Evolutionary conservation across 140 eudicot species (phyloP).

Genomic region (Eryngium alpinum): DNA sequence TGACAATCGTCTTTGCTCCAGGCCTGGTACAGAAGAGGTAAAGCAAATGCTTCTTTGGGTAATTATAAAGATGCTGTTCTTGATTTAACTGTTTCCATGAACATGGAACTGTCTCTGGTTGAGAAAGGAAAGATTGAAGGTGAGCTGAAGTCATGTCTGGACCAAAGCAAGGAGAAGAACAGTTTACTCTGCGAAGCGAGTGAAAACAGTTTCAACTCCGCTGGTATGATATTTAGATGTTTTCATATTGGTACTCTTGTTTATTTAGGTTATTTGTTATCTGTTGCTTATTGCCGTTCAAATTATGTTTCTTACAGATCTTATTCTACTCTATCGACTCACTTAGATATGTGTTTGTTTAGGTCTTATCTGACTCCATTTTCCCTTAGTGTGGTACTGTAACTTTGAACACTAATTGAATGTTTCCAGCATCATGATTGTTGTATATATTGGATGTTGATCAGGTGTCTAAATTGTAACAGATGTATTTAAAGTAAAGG

Average conservation of each 20-base stretch:
- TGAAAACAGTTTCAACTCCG: conserved; percentile 22
- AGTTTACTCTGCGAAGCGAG: conserved; percentile 18
- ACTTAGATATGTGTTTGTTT: no score
- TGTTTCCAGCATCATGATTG: background rate
- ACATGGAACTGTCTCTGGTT: conserved; percentile 52
- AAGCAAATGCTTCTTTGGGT: conserved; percentile 62
- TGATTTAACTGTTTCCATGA: conserved; percentile 60
- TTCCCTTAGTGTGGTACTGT: background rate
- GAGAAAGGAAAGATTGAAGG: conserved; percentile 68
- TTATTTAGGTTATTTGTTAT: background rate
- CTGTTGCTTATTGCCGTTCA: background rate
- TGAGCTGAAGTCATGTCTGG: conserved; percentile 41
- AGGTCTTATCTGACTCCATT: no score
- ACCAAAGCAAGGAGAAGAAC: conserved; percentile 26
- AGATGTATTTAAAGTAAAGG: no score
- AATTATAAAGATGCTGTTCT: conserved; percentile 54
- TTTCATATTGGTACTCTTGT: background rate
- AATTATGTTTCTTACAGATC: no score
- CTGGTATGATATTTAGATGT: conserved; percentile 23
- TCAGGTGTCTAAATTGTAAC: no score
- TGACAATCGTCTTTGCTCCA: conserved; percentile 15
- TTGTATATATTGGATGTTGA: no score
- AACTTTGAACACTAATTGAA: background rate
- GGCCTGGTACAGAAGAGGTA: conserved; percentile 98
- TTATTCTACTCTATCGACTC: no score